Conservation (phyloP, 2,329 filamentous ascomycete genomes). For the Tolypocladium guangdongense region DNA sequence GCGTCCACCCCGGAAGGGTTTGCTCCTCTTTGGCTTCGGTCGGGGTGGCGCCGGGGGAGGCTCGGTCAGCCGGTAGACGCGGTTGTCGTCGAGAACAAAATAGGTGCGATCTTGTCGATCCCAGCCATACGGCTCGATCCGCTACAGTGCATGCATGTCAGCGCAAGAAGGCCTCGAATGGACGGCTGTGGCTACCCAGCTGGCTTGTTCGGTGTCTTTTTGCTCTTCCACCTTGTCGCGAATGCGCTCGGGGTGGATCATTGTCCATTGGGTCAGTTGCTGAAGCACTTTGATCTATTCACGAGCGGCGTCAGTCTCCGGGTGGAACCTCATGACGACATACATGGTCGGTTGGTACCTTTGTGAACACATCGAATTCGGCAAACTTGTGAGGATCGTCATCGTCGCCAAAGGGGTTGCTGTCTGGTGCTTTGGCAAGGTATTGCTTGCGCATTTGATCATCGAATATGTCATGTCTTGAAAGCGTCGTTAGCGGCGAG, state of each 20-base stretch:
- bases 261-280: conserved; percentile 79
- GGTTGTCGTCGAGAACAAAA: conserved; percentile 86
- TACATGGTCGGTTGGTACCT: conserved; percentile 36
- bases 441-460: conserved; percentile 90
- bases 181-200: conserved; percentile 53
- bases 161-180: neutral
- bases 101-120: conserved; percentile 80
- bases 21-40: conserved; percentile 54
- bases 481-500: conserved; percentile 9
- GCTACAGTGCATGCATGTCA: conserved; percentile 26
- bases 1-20: conserved; percentile 34
- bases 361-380: conserved; percentile 72
- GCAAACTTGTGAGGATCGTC: conserved; percentile 64
- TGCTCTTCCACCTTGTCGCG: conserved; percentile 77
- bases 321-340: neutral
- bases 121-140: conserved; percentile 79
- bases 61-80: conserved; percentile 82
- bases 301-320: neutral
- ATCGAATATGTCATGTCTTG: conserved; percentile 76
- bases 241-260: conserved; percentile 78
- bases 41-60: conserved; percentile 50
- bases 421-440: conserved; percentile 62
- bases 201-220: conserved; percentile 67
- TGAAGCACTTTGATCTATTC: conserved; percentile 64
- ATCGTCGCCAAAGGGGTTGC: conserved; percentile 76